These are phyloP conservation scores for Alternaria sp. DNA, from an alignment of 2,329 filamentous ascomycete species.

Conservation along the genomic window DNA sequence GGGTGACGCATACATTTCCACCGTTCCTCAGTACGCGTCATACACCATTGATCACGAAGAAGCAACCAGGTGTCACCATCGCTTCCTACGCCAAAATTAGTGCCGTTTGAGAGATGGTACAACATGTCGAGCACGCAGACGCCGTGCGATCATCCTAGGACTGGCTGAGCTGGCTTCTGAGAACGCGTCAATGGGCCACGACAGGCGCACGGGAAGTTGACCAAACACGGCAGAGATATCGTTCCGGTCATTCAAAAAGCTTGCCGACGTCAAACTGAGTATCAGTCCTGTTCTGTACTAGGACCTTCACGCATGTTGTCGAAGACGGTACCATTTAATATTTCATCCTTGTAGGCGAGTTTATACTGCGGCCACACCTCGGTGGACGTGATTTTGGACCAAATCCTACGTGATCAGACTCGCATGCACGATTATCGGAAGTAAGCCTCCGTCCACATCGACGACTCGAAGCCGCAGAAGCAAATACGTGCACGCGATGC, in stretches of 20 bases:
- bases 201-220: not conserved
- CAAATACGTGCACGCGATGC: not conserved
- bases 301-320: not conserved
- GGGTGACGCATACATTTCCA: not conserved
- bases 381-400: not conserved
- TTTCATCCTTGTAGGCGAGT: not conserved
- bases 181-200: not conserved
- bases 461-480: not conserved
- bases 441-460: not conserved
- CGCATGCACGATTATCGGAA: not conserved
- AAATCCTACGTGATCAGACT: not conserved
- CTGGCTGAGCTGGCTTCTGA: not conserved
- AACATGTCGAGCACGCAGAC: not conserved
- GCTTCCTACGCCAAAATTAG: not conserved
- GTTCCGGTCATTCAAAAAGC: not conserved
- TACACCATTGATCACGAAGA: not conserved
- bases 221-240: not conserved
- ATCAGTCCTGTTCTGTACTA: not conserved
- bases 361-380: constrained; percentile 1
- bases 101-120: not conserved
- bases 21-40: not conserved
- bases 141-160: not conserved
- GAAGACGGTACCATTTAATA: not conserved
- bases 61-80: not conserved
- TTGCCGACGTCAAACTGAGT: not conserved